phyloP scores from a whole-genome alignment of 2,329 filamentous ascomycete species.

The Zymoseptoria passerinii region DNA sequence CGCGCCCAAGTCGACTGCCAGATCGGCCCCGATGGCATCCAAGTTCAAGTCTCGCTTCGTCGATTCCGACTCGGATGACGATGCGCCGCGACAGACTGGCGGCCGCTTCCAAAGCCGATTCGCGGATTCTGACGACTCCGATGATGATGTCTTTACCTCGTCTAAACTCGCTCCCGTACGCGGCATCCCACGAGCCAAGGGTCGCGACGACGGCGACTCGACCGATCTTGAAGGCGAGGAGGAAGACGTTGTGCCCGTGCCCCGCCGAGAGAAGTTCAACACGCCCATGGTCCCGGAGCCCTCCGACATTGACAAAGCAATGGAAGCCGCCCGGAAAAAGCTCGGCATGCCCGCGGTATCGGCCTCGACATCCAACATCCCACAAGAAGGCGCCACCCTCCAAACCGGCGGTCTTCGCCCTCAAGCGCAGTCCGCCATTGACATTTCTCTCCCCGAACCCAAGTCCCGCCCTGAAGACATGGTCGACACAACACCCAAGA shows the following conservation, averaged over 20 bases:
- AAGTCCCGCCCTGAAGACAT: slow-evolving; percentile 12
- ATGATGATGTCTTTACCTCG: slow-evolving; percentile 39
- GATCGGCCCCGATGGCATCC: slow-evolving; percentile 5
- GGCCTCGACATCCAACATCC: slow-evolving; percentile 9
- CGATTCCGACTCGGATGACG: slow-evolving; percentile 58
- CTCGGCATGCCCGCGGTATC: slow-evolving; percentile 21
- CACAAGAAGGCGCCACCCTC: slow-evolving; percentile 27
- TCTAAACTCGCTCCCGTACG: slow-evolving; percentile 45
- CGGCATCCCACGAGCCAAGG: slow-evolving; percentile 50
- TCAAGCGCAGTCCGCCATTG: slow-evolving; percentile 46
- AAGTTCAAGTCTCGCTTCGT: slow-evolving; percentile 51
- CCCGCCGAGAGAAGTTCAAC: slow-evolving; percentile 26
- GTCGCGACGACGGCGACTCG: slow-evolving; percentile 49
- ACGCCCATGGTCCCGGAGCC: slow-evolving; percentile 26
- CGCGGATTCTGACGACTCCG: slow-evolving; percentile 44
- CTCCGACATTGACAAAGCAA: slow-evolving; percentile 32
- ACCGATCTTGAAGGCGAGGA: slow-evolving; percentile 43
- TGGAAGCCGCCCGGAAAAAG: slow-evolving; percentile 27
- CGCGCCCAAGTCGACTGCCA: slow-evolving; percentile 4
- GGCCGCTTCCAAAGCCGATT: slow-evolving; percentile 39
- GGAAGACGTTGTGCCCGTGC: slow-evolving; percentile 21
- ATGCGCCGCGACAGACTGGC: slow-evolving; percentile 20
- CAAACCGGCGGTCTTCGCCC: slow-evolving; percentile 32
- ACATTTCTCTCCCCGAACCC: slow-evolving; percentile 27
- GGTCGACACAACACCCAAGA: slow-evolving; percentile 12